Conservation (phyloP, 2,329 filamentous ascomycete species). For the Didymella keratinophila region DNA sequence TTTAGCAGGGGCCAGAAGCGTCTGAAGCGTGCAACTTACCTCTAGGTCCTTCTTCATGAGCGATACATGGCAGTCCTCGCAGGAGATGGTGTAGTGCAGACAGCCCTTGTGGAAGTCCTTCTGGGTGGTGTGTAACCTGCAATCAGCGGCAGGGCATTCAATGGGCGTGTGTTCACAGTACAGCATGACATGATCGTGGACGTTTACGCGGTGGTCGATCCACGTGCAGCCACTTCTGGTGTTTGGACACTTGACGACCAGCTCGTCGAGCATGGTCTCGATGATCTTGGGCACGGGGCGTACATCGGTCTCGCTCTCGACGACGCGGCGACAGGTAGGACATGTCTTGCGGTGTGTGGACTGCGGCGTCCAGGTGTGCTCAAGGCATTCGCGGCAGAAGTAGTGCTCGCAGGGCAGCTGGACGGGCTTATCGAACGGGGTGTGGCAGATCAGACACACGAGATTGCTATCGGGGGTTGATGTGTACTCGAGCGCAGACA, state of each 20-base stretch:
- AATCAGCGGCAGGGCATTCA: constrained; percentile 60
- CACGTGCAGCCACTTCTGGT: constrained; percentile 62
- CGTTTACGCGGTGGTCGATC: constrained; percentile 62
- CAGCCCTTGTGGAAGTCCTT: constrained; percentile 64
- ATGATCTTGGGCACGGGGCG: constrained; percentile 62
- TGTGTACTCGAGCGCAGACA: constrained; percentile 66
- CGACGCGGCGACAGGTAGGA: constrained; percentile 64
- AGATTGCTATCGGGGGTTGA: constrained; percentile 65
- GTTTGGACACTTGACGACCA: constrained; percentile 67
- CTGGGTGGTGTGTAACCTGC: constrained; percentile 61
- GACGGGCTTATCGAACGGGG: constrained; percentile 66
- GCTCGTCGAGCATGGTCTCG: constrained; percentile 68
- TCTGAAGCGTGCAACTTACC: constrained; percentile 37
- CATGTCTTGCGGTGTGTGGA: constrained; percentile 53
- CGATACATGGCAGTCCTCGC: constrained; percentile 60
- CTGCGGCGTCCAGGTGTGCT: constrained; percentile 49
- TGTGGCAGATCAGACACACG: constrained; percentile 70
- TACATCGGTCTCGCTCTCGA: constrained; percentile 41
- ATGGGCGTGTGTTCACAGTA: constrained; percentile 66
- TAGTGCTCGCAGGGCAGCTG: constrained; percentile 68
- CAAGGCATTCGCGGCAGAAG: constrained; percentile 68
- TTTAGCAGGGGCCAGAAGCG: constrained; percentile 37
- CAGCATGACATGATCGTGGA: constrained; percentile 66
- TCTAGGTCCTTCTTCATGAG: constrained; percentile 65
- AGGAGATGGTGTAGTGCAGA: constrained; percentile 62